These are phyloP conservation scores for Aspergillus panamensis DNA, from an alignment of 495 filamentous ascomycete genomes.

Conservation along the genomic window DNA sequence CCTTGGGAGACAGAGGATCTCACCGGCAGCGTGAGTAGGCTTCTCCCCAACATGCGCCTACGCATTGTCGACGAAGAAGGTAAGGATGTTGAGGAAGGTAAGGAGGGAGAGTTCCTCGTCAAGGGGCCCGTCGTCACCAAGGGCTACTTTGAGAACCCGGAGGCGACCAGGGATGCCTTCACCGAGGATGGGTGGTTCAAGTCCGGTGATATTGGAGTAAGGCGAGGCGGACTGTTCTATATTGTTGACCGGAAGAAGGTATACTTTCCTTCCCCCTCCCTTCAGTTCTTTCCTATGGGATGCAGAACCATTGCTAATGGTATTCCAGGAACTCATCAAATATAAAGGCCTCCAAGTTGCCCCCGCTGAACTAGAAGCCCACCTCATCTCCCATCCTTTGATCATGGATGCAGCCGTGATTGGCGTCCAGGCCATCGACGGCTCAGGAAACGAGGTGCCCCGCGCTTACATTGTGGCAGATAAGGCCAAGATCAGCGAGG, in stretches of 20 bases:
- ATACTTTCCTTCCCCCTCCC: constrained; percentile 24
- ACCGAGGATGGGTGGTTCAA: constrained; percentile 56
- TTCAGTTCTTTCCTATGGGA: not conserved
- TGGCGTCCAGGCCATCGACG: constrained; percentile 56
- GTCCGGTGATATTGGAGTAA: constrained; percentile 57
- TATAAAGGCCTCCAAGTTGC: constrained; percentile 72
- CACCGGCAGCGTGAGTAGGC: constrained; percentile 52
- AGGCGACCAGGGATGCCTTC: constrained; percentile 49
- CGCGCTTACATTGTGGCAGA: constrained; percentile 66
- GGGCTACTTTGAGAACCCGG: constrained; percentile 49
- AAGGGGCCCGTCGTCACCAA: constrained; percentile 53
- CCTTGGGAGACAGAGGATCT: constrained; percentile 46
- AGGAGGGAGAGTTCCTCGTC: constrained; percentile 60
- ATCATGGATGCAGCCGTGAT: constrained; percentile 72
- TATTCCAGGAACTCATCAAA: constrained; percentile 65
- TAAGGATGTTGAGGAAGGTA: constrained; percentile 50
- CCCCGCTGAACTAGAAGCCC: constrained; percentile 69
- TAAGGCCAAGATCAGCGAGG: constrained; percentile 34
- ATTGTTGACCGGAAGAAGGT: constrained; percentile 57
- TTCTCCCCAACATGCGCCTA: constrained; percentile 49
- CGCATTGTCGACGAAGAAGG: constrained; percentile 49
- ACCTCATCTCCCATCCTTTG: constrained; percentile 56
- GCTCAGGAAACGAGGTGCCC: constrained; percentile 66
- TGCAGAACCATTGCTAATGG: not conserved
- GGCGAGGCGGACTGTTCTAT: constrained; percentile 44